These are phyloP conservation scores for Pulicaria dysenterica DNA, from an alignment of 129 eudicot genomes.

Conservation along the genomic window DNA sequence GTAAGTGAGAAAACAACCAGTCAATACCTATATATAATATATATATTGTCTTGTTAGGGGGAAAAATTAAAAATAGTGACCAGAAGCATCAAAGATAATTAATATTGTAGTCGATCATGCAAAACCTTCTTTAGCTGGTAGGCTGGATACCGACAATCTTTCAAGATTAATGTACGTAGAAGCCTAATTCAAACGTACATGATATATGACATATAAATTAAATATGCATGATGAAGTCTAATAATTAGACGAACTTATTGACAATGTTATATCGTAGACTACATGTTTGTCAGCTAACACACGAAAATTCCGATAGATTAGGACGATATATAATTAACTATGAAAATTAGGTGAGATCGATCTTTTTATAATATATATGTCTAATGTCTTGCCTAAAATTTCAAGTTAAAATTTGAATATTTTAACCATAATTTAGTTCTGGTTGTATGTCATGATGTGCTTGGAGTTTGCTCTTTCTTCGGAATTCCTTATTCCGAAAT, in stretches of 20 bases:
- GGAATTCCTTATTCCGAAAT: neutral
- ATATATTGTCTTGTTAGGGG: too few species aligned
- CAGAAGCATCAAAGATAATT: too few species aligned
- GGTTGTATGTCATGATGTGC: neutral
- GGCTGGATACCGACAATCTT: too few species aligned
- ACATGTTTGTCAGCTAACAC: neutral
- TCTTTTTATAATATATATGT: neutral
- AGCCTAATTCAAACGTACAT: too few species aligned
- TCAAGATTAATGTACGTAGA: too few species aligned
- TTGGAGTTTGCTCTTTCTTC: neutral
- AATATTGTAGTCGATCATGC: too few species aligned
- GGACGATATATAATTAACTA: neutral
- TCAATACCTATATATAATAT: too few species aligned
- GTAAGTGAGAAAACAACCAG: too few species aligned
- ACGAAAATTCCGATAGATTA: neutral
- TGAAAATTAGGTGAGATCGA: neutral
- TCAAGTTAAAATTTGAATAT: neutral
- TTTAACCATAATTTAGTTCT: neutral
- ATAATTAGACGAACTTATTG: conserved; percentile 5
- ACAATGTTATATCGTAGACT: neutral
- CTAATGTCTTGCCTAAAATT: conserved; percentile 1
- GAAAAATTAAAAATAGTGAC: too few species aligned
- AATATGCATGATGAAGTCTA: neutral
- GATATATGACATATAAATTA: too few species aligned
- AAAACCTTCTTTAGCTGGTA: too few species aligned